phyloP scores from a whole-genome alignment of 2,329 filamentous ascomycete genomes.

The Xylaria polymorpha region DNA sequence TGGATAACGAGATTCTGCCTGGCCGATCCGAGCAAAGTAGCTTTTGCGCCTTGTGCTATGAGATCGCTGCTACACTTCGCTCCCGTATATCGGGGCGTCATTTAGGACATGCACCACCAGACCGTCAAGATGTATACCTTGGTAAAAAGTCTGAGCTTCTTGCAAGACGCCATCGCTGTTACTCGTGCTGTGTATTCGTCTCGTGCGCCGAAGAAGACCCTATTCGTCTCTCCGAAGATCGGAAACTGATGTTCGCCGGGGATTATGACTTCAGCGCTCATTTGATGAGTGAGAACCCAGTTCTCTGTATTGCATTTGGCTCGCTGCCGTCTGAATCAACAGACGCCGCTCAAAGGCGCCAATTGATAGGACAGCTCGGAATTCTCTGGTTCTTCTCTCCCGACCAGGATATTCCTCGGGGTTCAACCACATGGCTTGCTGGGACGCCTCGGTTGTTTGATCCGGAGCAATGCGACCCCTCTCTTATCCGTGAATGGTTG shows the following conservation, averaged over 20 bases:
- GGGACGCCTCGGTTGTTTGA: constrained; percentile 22
- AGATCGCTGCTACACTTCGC: too few species aligned
- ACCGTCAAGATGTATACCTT: constrained; percentile 6
- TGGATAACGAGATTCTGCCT: too few species aligned
- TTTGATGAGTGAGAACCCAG: constrained; percentile 12
- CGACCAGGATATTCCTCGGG: constrained; percentile 6
- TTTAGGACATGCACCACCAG: too few species aligned
- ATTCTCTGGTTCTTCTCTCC: too few species aligned
- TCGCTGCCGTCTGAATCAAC: constrained; percentile 6
- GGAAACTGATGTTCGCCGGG: too few species aligned
- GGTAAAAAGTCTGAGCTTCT: constrained; percentile 25
- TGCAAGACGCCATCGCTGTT: constrained; percentile 11
- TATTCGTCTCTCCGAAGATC: not conserved
- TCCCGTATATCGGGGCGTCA: too few species aligned
- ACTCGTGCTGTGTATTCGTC: constrained; percentile 13
- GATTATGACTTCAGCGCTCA: constrained; percentile 27
- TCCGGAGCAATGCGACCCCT: constrained; percentile 17
- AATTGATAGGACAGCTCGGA: not conserved
- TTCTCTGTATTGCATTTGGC: constrained; percentile 17
- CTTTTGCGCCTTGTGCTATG: too few species aligned
- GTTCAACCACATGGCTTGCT: constrained; percentile 12
- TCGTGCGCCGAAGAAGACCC: constrained; percentile 20
- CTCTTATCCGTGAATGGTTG: constrained; percentile 14
- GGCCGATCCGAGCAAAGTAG: too few species aligned
- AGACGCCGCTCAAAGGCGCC: constrained; percentile 4